Percentiles rank a stretch among this genome's conserved stretches.
phyloP scores from a whole-genome alignment of 2,329 filamentous ascomycete species.

The Esteya vermicola region DNA sequence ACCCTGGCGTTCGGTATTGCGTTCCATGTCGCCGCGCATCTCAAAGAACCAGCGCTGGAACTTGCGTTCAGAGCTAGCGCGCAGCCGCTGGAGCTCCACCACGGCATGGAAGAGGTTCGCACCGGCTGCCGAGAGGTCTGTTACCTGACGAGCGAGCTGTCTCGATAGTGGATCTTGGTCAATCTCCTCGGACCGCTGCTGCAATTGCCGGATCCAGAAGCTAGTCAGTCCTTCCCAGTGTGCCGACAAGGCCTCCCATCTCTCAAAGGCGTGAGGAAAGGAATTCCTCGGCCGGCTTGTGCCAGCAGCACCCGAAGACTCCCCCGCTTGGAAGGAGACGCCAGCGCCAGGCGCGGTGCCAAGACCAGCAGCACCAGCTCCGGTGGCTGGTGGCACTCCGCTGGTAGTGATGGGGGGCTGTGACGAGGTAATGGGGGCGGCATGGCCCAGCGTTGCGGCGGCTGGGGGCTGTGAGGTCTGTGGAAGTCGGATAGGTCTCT shows the following conservation, averaged over 20 bases:
- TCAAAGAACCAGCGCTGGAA: conserved; percentile 99
- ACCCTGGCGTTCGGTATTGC: conserved; percentile 66
- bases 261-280: conserved; percentile 93
- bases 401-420: neutral
- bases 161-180: conserved; percentile 69
- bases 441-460: neutral
- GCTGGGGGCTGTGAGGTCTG: neutral
- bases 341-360: neutral
- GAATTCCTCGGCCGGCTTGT: conserved; percentile 42
- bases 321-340: conserved; percentile 14
- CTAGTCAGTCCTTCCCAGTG: conserved; percentile 97
- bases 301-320: conserved; percentile 16
- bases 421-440: neutral
- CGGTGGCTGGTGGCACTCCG: conserved; percentile 3
- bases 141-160: conserved; percentile 86
- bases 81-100: conserved; percentile 83
- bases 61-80: conserved; percentile 90
- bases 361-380: neutral
- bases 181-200: conserved; percentile 80
- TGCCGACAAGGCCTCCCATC: conserved; percentile 92
- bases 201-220: conserved; percentile 89
- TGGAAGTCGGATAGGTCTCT: conserved; percentile 5
- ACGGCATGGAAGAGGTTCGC: conserved; percentile 97
- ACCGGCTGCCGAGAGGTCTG: conserved; percentile 89
- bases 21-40: conserved; percentile 76